These are phyloP conservation scores for Marchantia polymorpha DNA, from an alignment of 225 moss, liverwort and hornwort species.

Conservation along the genomic window DNA sequence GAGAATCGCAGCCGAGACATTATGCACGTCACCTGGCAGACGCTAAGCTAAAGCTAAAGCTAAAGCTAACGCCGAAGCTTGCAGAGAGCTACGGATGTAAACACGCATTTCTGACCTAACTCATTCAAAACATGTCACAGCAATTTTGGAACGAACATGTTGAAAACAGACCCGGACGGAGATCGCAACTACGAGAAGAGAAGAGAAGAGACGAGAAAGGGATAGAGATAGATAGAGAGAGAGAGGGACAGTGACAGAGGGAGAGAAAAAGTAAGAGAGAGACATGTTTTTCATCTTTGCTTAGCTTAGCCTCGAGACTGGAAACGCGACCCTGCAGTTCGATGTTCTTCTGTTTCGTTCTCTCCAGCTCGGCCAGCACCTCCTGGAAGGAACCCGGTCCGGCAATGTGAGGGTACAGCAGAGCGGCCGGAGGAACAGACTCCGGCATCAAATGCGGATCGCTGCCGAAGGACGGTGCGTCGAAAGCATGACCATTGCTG, in stretches of 20 bases:
- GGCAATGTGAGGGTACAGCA: slow-evolving; percentile 19
- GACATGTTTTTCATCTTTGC: slow-evolving; percentile 44
- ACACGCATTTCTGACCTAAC: too few species aligned
- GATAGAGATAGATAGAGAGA: too few species aligned
- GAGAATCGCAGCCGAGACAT: too few species aligned
- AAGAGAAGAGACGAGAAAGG: too few species aligned
- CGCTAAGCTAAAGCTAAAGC: too few species aligned
- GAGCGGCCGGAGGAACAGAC: slow-evolving; percentile 11
- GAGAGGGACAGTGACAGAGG: too few species aligned
- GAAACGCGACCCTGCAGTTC: slow-evolving; percentile 67
- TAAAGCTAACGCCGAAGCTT: too few species aligned
- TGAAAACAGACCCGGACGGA: neutral
- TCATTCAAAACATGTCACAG: neutral
- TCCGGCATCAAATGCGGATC: slow-evolving; percentile 13
- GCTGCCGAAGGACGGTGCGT: slow-evolving; percentile 10
- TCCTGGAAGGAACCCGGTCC: slow-evolving; percentile 33
- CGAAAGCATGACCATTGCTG: slow-evolving; percentile 29
- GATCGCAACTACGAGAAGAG: neutral
- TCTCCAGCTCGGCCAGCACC: slow-evolving; percentile 77
- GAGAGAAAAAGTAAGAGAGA: neutral
- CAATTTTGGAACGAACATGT: neutral
- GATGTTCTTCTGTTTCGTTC: slow-evolving; percentile 68
- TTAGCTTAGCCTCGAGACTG: slow-evolving; percentile 67
- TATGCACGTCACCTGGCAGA: too few species aligned
- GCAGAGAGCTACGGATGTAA: too few species aligned